Evolutionary conservation across 257 asterid genomes (phyloP).

Genomic region (Jacaranda copaia): DNA sequence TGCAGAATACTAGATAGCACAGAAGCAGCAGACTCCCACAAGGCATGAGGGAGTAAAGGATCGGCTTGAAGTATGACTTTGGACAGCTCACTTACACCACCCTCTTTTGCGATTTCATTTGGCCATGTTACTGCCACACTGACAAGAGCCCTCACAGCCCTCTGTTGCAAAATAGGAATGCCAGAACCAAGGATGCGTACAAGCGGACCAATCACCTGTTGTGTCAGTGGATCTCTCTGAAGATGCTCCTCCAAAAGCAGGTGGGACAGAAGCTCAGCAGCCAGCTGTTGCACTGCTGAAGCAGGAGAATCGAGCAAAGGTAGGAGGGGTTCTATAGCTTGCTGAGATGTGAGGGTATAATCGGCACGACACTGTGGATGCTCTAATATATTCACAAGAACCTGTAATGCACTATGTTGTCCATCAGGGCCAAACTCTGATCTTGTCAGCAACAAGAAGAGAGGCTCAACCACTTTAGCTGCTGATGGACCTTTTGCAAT

Average conservation of each 20-base stretch:
- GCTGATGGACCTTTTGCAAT: conserved; percentile 97
- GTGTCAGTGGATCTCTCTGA: conserved; percentile 84
- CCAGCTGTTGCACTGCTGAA: conserved; percentile 94
- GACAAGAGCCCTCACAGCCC: conserved; percentile 93
- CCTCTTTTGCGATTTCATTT: conserved; percentile 96
- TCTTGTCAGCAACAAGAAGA: conserved; percentile 73
- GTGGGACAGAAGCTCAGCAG: conserved; percentile 95
- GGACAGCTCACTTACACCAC: conserved; percentile 93
- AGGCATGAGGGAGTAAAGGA: conserved; percentile 78
- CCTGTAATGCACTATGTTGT: conserved; percentile 89
- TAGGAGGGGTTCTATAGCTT: conserved; percentile 85
- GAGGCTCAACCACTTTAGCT: conserved; percentile 95
- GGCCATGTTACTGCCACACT: conserved; percentile 85
- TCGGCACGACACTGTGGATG: conserved; percentile 94
- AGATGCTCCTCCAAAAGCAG: conserved; percentile 91
- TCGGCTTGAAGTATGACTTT: conserved; percentile 88
- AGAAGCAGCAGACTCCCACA: conserved; percentile 98
- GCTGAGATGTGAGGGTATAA: conserved; percentile 75
- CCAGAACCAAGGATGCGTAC: conserved; percentile 91
- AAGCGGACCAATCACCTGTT: conserved; percentile 88
- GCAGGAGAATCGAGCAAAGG: conserved; percentile 96
- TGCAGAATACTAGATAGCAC: conserved; percentile 90
- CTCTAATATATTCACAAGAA: conserved; percentile 94
- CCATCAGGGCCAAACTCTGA: conserved; percentile 92
- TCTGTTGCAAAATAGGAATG: conserved; percentile 86